Conservation (phyloP, 2,329 filamentous ascomycete genomes). For the Colletotrichum cuscutae region DNA sequence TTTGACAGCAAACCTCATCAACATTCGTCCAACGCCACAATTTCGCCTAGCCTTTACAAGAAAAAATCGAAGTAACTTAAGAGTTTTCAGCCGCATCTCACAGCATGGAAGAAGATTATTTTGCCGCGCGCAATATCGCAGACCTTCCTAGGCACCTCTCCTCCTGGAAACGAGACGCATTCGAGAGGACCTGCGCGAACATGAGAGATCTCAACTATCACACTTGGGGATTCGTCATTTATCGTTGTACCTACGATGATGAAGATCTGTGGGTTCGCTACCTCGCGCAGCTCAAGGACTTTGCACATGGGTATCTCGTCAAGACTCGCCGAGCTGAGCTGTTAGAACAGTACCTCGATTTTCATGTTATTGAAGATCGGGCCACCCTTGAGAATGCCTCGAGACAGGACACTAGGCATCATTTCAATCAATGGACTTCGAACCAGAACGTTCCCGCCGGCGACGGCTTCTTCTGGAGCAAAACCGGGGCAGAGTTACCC, state of each 20-base stretch:
- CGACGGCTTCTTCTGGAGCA: too few species aligned
- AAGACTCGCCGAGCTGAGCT: background rate
- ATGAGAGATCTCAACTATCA: constrained; percentile 18
- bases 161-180: background rate
- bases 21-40: too few species aligned
- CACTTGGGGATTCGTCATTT: constrained; percentile 36
- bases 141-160: background rate
- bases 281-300: background rate
- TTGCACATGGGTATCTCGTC: background rate
- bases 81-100: background rate
- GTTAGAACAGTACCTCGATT: constrained; percentile 15
- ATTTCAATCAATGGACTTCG: too few species aligned
- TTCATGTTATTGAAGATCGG: too few species aligned
- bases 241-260: constrained; percentile 36
- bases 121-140: background rate
- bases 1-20: too few species aligned
- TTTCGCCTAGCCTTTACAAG: too few species aligned
- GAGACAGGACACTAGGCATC: too few species aligned
- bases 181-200: background rate
- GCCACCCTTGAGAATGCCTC: too few species aligned
- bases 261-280: constrained; percentile 30
- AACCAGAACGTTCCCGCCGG: too few species aligned
- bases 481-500: background rate
- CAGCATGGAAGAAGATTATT: background rate
- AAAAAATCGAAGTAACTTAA: too few species aligned